Evolutionary conservation across 768 basidiomycete genomes (phyloP), one percentile per base, ranked within the genome.

Genomic region (Amanita brunnescens): DNA sequence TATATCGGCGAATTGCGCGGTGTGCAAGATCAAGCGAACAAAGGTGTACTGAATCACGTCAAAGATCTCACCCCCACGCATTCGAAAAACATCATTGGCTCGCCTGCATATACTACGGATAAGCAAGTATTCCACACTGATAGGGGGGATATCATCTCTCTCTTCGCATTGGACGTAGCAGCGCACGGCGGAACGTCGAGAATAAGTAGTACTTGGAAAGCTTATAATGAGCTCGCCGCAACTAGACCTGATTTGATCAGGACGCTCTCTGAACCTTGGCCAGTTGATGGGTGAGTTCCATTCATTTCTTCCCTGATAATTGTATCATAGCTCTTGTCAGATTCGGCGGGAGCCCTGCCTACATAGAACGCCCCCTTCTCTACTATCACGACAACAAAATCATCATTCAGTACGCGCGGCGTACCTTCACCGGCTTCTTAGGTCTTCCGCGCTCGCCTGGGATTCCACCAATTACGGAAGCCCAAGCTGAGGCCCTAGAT

Each of bases 91-190:
- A 69, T 65, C 14, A 71, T 72, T 42, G 71, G 71, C 6, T 69
- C 70, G 47, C 65, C 72, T 8, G 74, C 73, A 35, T 74, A 74
- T 55, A 76, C 71, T 2, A 76, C 72, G 1, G 73, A 75, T 60
- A 73, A 71, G 53, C 74, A 75, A 55, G 73, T 75, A 18, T 76
- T 76, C 63, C 74, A 75, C 55, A 73, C 73, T 1, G 74, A 75
- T 52, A 64, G 70, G 32, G 74, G 75, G 0, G 72, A 74, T 56
- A 60, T 75, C 41, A 73, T 77, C 54, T 69, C 71, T 5, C 61
- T 75, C 26, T 64, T 75, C 49, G 69, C 72, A 2, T 61, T 75
- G 30, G 65, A 73, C 51, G 61, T 64, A 5, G 72, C 75, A 6
- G 70, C 66, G 24, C 67, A 71, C 44, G 75, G 75, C 10, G 75